Base-by-base conservation (phyloP, 106 monocot species). In the Gastrodia elata region DNA sequence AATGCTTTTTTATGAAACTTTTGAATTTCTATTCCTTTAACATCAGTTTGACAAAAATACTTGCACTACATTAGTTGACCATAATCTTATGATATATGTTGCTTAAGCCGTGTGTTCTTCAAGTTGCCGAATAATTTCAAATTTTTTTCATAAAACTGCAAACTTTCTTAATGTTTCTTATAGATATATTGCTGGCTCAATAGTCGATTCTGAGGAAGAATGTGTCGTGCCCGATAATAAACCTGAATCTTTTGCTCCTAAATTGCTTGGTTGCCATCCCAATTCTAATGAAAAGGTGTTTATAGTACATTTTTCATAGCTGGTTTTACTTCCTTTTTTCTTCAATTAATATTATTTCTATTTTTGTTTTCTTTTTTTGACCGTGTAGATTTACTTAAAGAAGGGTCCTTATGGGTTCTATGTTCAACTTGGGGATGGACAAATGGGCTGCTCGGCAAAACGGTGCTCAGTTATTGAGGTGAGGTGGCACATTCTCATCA, bases 371-470 rank as follows among this genome's bases (percentile, higher is more conserved):
- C 39, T 57, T 14, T 16, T 69, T 69, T 13, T 69, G 24, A 25
- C 9, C 28, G 0, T 2, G 41, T 72, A 97, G 96, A 78, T 97
- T 80, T 88, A 80, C 37, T 71, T 97, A 71, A 97, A 97, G 72
- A 90, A 92, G 71, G 96, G 96, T 71, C 96, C 96, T 55, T 97
- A 86, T 80, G 96, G 92, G 33, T 83, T 78, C 71, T 97, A 97
- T 83, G 84, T 97, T 34, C 96, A 97, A 70, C 83, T 92, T 6
- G 96, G 96, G 46, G 96, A 97, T 25, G 92, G 90, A 67, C 87
- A 64, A 65, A 82, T 81, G 70, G 96, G 88, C 72, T 80, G 49
- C 35, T n/a, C 80, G 13, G 92, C 92, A 65, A 90, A 97, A 83
- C 85, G 96, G 78, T 75, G 84, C 82, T 82, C 96, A 77, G 18